Percentiles rank a stretch among this genome's conserved stretches.
These are phyloP conservation scores for Solanum piurae DNA, from an alignment of 257 asterid genomes.

Conservation along the genomic window DNA sequence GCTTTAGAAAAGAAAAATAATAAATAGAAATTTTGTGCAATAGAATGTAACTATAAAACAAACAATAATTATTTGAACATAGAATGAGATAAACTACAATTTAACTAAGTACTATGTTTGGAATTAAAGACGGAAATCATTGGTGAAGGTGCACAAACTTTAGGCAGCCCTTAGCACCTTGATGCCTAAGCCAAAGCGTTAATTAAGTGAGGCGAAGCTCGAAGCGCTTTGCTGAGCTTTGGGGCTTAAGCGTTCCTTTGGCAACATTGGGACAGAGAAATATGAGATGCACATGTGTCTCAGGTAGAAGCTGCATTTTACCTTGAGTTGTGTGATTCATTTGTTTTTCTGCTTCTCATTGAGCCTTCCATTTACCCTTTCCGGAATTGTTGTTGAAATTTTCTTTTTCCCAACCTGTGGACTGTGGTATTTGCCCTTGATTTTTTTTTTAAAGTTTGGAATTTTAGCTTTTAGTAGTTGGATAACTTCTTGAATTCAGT, in stretches of 20 bases:
- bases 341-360: not conserved
- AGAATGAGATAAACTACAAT: not conserved
- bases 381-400: not conserved
- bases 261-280: not conserved
- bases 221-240: not conserved
- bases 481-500: not conserved
- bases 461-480: not conserved
- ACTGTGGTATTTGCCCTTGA: not conserved
- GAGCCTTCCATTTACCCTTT: not conserved
- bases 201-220: not conserved
- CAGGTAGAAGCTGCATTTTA: not conserved
- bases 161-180: not conserved
- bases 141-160: not conserved
- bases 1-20: not conserved
- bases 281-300: not conserved
- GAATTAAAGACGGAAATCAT: not conserved
- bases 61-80: not conserved
- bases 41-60: not conserved
- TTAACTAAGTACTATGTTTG: not conserved
- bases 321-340: not conserved
- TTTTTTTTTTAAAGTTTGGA: not conserved
- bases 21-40: not conserved
- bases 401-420: not conserved
- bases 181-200: not conserved
- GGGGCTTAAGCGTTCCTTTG: not conserved